Base-by-base conservation (phyloP, 164 flowering plant genomes). In the Magnolia kwangsiensis region DNA sequence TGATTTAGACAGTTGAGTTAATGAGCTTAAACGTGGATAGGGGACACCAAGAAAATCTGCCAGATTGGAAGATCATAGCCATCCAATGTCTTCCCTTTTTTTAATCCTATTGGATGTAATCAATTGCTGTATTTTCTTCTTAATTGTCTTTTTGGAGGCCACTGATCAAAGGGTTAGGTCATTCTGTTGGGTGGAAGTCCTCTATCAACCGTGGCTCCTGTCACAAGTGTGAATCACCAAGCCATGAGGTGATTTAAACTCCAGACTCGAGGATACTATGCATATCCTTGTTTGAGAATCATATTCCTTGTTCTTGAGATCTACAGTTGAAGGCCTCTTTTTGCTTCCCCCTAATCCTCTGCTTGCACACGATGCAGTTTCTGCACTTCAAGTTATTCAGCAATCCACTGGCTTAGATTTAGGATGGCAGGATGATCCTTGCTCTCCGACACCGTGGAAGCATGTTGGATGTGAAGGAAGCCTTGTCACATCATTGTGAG, bases 381-480 rank as follows among this genome's bases (percentile, higher is more conserved):
- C 96, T 20, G 96, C 98, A 23, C 94, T 93, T 78, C 87, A 89
- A 80, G 92, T 92, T 78, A 93, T 93, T 76, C 88, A 90, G 75
- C 89, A 90, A 71, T 89, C 85, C 3, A 83, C 89, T 29, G 94
- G 92, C 37, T 74, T 88, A 45, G 91, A 93, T 84, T 81, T 93
- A 58, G 94, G 87, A 63, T 93, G 98, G 98, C 75, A 90, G 82
- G 96, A 92, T 74, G 98, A 93, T 83, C 98, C 98, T 4, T 93
- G 98, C 84, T 88, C 83, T 75, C 98, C 98, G 16, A 80, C 75
- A 23, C 82, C 86, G 69, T 93, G 98, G 98, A 84, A 90, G 73
- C 91, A 84, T 75, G 82, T 93, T 59, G 83, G 75, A 73, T 93
- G 98, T 69, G 91, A 88, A 85, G 95, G 91, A 83, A 92, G 83